Percentiles rank a stretch among this genome's conserved stretches.
Conservation (phyloP, 352 stramenopile species). For the Pythium rishiriense region DNA sequence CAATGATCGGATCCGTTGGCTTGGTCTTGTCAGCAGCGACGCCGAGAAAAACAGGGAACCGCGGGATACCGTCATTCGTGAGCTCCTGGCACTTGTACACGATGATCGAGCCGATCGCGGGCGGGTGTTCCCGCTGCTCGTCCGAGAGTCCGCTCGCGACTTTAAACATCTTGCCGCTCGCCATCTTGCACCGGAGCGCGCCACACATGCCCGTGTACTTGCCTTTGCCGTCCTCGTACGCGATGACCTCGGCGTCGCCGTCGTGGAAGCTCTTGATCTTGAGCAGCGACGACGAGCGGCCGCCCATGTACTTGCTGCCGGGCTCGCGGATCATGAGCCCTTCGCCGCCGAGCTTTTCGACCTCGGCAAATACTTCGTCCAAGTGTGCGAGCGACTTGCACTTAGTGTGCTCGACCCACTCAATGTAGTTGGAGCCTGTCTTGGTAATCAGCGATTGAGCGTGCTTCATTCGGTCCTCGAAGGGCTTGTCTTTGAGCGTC, state of each 20-base stretch:
- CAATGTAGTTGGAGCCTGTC: slow-evolving; percentile 41
- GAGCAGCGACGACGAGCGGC: slow-evolving; percentile 58
- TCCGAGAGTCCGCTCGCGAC: slow-evolving; percentile 69
- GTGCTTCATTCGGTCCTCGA: slow-evolving; percentile 57
- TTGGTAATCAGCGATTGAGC: slow-evolving; percentile 31
- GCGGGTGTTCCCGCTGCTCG: slow-evolving; percentile 45
- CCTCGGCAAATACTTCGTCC: slow-evolving; percentile 50
- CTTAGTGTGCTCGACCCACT: slow-evolving; percentile 64
- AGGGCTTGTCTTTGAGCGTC: slow-evolving; percentile 42
- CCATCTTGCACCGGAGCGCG: slow-evolving; percentile 59
- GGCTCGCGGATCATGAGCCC: slow-evolving; percentile 74
- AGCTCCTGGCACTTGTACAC: slow-evolving; percentile 85
- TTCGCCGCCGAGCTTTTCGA: slow-evolving; percentile 60
- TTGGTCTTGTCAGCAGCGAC: slow-evolving; percentile 54
- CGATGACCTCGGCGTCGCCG: slow-evolving; percentile 61
- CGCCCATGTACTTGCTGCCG: slow-evolving; percentile 44
- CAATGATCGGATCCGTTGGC: slow-evolving; percentile 49
- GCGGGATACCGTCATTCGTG: slow-evolving; percentile 63
- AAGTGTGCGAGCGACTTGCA: slow-evolving; percentile 51
- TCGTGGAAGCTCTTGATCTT: slow-evolving; percentile 84
- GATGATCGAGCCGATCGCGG: slow-evolving; percentile 56
- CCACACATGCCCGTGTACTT: slow-evolving; percentile 63
- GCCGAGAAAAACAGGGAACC: slow-evolving; percentile 73
- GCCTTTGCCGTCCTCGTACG: slow-evolving; percentile 67
- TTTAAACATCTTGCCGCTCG: slow-evolving; percentile 72